phyloP scores from a whole-genome alignment of 2,329 filamentous ascomycete species.

The Colletotrichum lupini region DNA sequence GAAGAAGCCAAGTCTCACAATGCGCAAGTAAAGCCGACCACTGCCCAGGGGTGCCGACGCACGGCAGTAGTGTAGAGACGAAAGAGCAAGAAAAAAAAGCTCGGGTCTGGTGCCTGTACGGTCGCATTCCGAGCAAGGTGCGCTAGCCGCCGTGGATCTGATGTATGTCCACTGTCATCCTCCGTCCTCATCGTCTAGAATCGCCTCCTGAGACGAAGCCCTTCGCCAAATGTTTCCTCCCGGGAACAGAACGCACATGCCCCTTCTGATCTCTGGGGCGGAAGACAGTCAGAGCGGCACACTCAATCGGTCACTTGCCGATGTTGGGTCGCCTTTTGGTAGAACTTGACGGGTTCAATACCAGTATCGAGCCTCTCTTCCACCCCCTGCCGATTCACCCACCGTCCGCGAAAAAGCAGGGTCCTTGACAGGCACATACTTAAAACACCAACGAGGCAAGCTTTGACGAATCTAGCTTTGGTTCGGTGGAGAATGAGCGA shows the following conservation, averaged over 20 bases:
- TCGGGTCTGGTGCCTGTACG: neutral
- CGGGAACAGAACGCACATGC: neutral
- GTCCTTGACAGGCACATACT: neutral
- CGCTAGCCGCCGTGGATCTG: conserved; percentile 6
- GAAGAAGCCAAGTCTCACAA: conserved; percentile 14
- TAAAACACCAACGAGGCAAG: conserved; percentile 3
- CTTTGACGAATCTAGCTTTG: neutral
- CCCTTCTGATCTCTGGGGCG: neutral
- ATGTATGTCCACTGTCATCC: neutral
- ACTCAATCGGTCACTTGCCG: neutral
- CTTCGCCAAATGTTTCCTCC: neutral
- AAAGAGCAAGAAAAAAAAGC: neutral
- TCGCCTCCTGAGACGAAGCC: conserved; percentile 20
- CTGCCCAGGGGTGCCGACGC: neutral
- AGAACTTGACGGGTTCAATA: too few species aligned
- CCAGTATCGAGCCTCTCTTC: neutral
- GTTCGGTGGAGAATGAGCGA: neutral
- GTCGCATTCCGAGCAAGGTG: conserved; percentile 16
- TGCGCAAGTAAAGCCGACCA: neutral
- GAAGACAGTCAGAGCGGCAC: neutral
- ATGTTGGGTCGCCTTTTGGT: neutral
- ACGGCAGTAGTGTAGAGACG: neutral
- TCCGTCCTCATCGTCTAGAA: neutral
- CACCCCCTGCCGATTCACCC: neutral
- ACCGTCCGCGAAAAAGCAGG: neutral